Percentiles rank a stretch among this genome's conserved stretches.
phyloP scores from a whole-genome alignment of 2,329 filamentous ascomycete genomes.

The Fusarium keratoplasticum region DNA sequence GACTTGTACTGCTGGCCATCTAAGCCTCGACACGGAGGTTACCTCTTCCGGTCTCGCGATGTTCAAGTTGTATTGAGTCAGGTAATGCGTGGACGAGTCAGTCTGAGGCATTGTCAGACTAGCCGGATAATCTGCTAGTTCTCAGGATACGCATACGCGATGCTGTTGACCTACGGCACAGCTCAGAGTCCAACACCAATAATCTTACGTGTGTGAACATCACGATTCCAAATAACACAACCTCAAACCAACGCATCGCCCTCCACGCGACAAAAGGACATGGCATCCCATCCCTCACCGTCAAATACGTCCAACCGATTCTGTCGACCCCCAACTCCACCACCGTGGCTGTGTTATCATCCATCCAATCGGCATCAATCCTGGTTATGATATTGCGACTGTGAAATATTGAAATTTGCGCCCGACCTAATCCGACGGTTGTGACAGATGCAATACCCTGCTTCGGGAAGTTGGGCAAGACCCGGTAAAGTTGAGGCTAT shows the following conservation, averaged over 20 bases:
- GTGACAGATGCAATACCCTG: not conserved
- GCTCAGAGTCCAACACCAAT: not conserved
- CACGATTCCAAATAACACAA: not conserved
- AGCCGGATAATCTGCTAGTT: not conserved
- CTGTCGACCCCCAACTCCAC: constrained; percentile 19
- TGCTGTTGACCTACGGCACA: not conserved
- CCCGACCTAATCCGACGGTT: not conserved
- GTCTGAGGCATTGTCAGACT: not conserved
- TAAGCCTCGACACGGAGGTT: not conserved
- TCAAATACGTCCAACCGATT: not conserved
- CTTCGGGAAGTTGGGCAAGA: not conserved
- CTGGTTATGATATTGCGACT: not conserved
- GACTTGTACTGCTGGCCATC: not conserved
- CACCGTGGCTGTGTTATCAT: constrained; percentile 31
- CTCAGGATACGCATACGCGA: not conserved
- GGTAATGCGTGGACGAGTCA: not conserved
- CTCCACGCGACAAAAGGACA: not conserved
- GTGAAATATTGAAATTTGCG: not conserved
- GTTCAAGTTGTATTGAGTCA: not conserved
- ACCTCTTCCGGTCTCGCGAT: not conserved
- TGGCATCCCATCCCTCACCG: not conserved
- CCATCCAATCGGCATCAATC: constrained; percentile 10
- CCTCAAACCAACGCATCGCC: not conserved
- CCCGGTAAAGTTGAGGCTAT: not conserved
- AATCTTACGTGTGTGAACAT: not conserved